phyloP scores from a whole-genome alignment of 2,329 filamentous ascomycete genomes.

The Lachnellula cervina region DNA sequence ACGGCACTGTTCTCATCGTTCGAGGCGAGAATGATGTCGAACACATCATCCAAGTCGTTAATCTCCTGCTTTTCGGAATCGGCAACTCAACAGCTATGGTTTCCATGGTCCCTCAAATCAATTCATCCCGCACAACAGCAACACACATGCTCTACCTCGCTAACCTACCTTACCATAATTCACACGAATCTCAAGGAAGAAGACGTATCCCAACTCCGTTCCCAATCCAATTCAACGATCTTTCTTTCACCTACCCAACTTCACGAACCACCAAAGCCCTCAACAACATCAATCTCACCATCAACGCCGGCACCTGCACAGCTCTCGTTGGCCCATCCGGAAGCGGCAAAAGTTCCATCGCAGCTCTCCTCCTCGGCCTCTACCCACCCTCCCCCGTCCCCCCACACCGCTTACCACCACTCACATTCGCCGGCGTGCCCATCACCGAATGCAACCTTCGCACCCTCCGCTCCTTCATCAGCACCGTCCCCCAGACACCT shows the following conservation, averaged over 20 bases:
- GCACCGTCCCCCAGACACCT: slow-evolving; percentile 66
- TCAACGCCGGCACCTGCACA: slow-evolving; percentile 60
- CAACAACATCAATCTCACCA: slow-evolving; percentile 57
- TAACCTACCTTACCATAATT: slow-evolving; percentile 43
- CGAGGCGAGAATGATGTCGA: slow-evolving; percentile 45
- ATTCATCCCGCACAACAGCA: slow-evolving; percentile 67
- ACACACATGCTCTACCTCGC: slow-evolving; percentile 67
- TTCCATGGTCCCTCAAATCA: slow-evolving; percentile 74
- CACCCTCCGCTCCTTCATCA: slow-evolving; percentile 55
- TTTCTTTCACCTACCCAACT: slow-evolving; percentile 70
- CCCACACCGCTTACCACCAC: slow-evolving; percentile 19
- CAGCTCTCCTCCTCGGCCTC: slow-evolving; percentile 68
- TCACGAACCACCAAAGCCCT: slow-evolving; percentile 51
- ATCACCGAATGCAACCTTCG: slow-evolving; percentile 55
- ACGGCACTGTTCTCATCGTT: slow-evolving; percentile 62
- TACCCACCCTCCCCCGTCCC: slow-evolving; percentile 43
- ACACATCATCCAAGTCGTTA: slow-evolving; percentile 68
- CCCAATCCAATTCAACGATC: slow-evolving; percentile 47
- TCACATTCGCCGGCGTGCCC: slow-evolving; percentile 54
- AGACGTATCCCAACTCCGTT: slow-evolving; percentile 43
- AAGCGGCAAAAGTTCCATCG: slow-evolving; percentile 85
- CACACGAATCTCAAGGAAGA: slow-evolving; percentile 36
- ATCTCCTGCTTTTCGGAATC: slow-evolving; percentile 79
- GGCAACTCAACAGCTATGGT: slow-evolving; percentile 67
- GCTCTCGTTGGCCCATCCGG: slow-evolving; percentile 82